Evolutionary conservation across 148 eudicot species (phyloP).

Genomic region (Simmondsia chinensis): DNA sequence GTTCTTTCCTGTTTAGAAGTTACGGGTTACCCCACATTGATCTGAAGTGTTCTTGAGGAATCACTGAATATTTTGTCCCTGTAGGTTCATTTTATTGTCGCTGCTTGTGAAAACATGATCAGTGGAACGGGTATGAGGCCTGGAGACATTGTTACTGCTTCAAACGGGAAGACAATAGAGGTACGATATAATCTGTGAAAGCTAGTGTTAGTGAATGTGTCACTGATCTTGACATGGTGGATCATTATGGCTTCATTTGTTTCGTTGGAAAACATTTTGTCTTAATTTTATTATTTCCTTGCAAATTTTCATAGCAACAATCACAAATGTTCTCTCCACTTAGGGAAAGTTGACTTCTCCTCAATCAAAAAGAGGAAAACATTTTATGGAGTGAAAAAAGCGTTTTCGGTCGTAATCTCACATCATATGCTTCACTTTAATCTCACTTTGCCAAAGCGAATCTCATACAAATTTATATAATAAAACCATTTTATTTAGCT

Average conservation of each 20-base stretch:
- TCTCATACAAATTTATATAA: too few relatives aligned
- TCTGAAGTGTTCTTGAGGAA: too few relatives aligned
- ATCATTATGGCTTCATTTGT: background rate
- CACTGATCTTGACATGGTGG: background rate
- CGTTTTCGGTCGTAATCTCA: too few relatives aligned
- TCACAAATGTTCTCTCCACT: too few relatives aligned
- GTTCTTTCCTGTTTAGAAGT: background rate
- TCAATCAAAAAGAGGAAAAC: background rate
- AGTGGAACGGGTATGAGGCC: conserved; percentile 99
- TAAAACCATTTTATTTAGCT: too few relatives aligned
- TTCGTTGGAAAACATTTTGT: too few relatives aligned
- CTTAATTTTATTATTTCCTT: too few relatives aligned
- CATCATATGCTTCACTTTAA: too few relatives aligned
- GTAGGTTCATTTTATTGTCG: conserved; percentile 97
- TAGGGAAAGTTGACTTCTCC: too few relatives aligned
- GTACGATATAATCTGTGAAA: conserved; percentile 20
- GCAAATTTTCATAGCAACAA: too few relatives aligned
- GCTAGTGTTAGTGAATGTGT: too few relatives aligned
- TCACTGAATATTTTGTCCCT: background rate
- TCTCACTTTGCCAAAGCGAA: too few relatives aligned
- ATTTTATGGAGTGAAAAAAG: background rate
- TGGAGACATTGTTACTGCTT: conserved; percentile 92
- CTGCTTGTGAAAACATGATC: conserved; percentile 99
- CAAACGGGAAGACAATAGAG: conserved; percentile 99
- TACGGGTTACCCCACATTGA: background rate